These are phyloP conservation scores for Fusarium brachygibbosum DNA, from an alignment of 2,329 filamentous ascomycete genomes.

Conservation along the genomic window DNA sequence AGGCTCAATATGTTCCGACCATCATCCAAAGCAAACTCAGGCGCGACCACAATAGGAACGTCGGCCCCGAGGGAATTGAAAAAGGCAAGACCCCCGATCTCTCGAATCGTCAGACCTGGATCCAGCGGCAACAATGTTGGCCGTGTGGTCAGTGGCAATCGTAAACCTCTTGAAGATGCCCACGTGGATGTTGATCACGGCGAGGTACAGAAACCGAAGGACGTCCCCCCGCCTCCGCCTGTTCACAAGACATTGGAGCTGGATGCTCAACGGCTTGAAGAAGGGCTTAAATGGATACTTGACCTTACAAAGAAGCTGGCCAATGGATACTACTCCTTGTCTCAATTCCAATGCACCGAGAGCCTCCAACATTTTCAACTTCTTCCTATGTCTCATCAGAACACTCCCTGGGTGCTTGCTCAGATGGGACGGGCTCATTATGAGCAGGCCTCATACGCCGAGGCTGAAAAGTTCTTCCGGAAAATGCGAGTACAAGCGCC, in stretches of 20 bases:
- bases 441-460: constrained; percentile 86
- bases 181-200: constrained; percentile 77
- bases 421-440: constrained; percentile 93
- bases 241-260: constrained; percentile 59
- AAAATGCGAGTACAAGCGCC: constrained; percentile 84
- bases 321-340: constrained; percentile 81
- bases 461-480: constrained; percentile 89
- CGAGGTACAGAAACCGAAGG: constrained; percentile 66
- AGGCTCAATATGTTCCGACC: constrained; percentile 78
- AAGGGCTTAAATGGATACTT: constrained; percentile 81
- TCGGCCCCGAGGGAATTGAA: constrained; percentile 79
- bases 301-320: constrained; percentile 87
- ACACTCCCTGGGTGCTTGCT: constrained; percentile 93
- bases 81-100: constrained; percentile 82
- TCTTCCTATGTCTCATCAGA: constrained; percentile 80
- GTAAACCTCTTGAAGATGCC: constrained; percentile 79
- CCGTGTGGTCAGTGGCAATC: constrained; percentile 89
- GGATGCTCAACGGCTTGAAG: constrained; percentile 76
- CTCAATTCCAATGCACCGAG: constrained; percentile 82
- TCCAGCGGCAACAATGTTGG: constrained; percentile 79
- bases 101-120: constrained; percentile 74
- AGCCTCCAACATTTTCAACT: constrained; percentile 80
- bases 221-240: constrained; percentile 55
- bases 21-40: constrained; percentile 74
- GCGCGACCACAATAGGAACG: constrained; percentile 68